Evolutionary conservation across 2,329 filamentous ascomycete genomes (phyloP), one percentile per base, ranked within the genome.

Genomic region (Colletotrichum sp.): DNA sequence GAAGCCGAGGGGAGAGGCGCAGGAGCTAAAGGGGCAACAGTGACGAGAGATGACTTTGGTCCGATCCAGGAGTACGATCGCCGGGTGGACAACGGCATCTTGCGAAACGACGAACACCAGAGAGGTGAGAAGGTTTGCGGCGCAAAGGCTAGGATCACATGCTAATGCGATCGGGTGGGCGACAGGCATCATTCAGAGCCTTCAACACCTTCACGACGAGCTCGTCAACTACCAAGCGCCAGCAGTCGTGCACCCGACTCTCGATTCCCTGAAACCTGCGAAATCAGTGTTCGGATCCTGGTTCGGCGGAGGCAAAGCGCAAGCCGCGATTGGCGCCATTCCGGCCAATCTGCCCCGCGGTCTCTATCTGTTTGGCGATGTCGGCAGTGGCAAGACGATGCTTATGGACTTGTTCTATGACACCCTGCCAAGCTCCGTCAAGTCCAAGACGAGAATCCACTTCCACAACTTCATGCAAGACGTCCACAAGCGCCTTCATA

Each of bases 381-480:
- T 99, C 3, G 97, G 97, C 55, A 98, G 95, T 81, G 97, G 97
- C 77, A 99, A 99, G 89, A 99, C 97, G 4, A 99, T 99, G 97
- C 89, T 99, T 82, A 99, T 99, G 97, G 96, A 99, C 83, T 89
- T 99, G 66, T 98, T 99, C 85, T 98, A 96, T 87, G 96, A 99
- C 78, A 98, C 96, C 0, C 88, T 99, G 26, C 97, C 97, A 0
- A 84, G 88, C 18, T 93, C 94, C 76, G 96, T 99, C 78, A 90
- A 89, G 73, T 92, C 92, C 36, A 98, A 98, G 87, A 98, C 94
- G 63, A 91, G 97, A 64, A 98, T 99, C 81, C 97, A 99, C 87
- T 99, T 99, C 86, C 96, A 99, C 88, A 98, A 98, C 84, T 99
- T 99, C 88, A 99, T 99, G 97, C 97, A 99, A 85, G 95, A 98